Percentiles rank a stretch among this genome's conserved stretches.
phyloP scores from a whole-genome alignment of 306 rosid species.

The Citrullus mucosospermus region DNA sequence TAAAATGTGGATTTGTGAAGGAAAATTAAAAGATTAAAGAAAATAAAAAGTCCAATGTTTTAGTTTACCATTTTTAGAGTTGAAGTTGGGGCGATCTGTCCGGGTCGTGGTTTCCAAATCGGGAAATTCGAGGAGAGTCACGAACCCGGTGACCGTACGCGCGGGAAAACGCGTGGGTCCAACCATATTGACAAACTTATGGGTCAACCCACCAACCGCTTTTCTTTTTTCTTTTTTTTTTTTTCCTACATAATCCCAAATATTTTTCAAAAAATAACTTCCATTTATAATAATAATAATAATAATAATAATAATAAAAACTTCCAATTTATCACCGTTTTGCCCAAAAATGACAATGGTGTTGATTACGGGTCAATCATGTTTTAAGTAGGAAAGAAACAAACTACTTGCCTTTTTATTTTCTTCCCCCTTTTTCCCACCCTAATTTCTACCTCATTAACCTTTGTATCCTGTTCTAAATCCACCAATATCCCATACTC shows the following conservation, averaged over 20 bases:
- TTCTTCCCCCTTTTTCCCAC: neutral
- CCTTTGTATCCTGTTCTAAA: no score
- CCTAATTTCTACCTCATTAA: neutral
- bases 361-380: neutral
- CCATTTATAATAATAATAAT: no score
- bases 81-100: neutral
- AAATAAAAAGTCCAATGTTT: no score
- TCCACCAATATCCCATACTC: no score
- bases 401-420: neutral
- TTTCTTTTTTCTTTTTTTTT: neutral
- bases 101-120: neutral
- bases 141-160: neutral
- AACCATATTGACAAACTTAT: neutral
- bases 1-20: no score
- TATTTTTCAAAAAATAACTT: neutral
- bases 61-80: neutral
- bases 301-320: neutral
- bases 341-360: neutral
- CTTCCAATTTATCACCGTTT: neutral
- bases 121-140: neutral
- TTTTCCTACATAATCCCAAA: neutral
- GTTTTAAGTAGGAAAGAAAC: neutral
- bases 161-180: slow-evolving; percentile 10
- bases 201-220: neutral
- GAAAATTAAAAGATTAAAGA: no score